Conservation (phyloP, 2,329 filamentous ascomycete species). For the Exserohilum turcica region DNA sequence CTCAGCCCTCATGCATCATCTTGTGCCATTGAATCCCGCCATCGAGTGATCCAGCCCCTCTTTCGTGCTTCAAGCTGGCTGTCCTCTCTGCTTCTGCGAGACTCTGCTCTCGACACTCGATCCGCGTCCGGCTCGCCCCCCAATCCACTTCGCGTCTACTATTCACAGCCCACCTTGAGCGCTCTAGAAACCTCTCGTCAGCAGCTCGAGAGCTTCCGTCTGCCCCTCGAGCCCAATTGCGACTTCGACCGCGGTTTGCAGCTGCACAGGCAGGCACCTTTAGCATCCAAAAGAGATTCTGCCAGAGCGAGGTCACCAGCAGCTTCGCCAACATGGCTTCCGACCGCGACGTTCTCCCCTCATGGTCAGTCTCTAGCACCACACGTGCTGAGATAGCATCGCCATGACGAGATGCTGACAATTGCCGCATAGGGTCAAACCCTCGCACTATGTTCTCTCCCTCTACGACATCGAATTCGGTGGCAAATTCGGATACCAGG, state of each 20-base stretch:
- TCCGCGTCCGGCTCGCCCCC: constrained; percentile 26
- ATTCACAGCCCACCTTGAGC: constrained; percentile 13
- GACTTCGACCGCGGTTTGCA: constrained; percentile 20
- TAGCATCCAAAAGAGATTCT: constrained; percentile 33
- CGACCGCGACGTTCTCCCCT: constrained; percentile 54
- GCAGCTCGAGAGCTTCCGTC: constrained; percentile 25
- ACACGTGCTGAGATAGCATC: background rate
- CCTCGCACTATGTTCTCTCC: constrained; percentile 82
- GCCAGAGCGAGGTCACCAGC: constrained; percentile 40
- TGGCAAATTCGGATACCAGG: constrained; percentile 80
- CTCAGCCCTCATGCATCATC: constrained; percentile 17
- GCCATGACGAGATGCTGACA: constrained; percentile 20
- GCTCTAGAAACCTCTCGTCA: constrained; percentile 24
- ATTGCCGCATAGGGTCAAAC: constrained; percentile 67
- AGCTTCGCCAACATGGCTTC: constrained; percentile 50
- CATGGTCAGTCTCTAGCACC: constrained; percentile 42
- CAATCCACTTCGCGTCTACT: constrained; percentile 18
- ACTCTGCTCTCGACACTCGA: constrained; percentile 43
- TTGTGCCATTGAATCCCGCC: constrained; percentile 24
- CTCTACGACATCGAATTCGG: constrained; percentile 77
- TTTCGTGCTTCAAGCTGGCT: constrained; percentile 40
- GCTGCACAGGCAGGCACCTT: no score
- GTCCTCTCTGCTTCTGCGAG: constrained; percentile 37
- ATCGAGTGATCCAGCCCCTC: constrained; percentile 6
- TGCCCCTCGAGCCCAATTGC: constrained; percentile 24